phyloP scores from a whole-genome alignment of 306 rosid genomes.

The Fragaria vesca region DNA sequence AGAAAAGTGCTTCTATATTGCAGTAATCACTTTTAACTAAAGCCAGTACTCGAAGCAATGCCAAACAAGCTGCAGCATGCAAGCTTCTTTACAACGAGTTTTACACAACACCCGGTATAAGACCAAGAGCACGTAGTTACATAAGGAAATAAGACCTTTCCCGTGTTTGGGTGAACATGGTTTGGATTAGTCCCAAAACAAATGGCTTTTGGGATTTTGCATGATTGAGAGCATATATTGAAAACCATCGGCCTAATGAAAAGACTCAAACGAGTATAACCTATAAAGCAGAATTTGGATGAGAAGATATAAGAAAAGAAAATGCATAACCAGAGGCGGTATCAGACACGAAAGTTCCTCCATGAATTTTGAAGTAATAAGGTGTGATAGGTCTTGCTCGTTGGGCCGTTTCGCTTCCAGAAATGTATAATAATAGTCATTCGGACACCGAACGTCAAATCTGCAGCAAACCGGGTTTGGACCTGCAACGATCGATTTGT shows the following conservation, averaged over 20 bases:
- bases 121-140: background rate
- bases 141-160: no score
- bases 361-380: background rate
- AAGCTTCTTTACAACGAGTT: background rate
- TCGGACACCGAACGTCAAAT: no score
- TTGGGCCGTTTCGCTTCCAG: no score
- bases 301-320: background rate
- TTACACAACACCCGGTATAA: background rate
- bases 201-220: background rate
- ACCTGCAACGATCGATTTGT: no score
- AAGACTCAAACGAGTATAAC: no score
- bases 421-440: no score
- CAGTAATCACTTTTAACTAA: background rate
- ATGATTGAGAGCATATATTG: background rate
- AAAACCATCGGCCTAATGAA: background rate
- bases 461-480: no score
- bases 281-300: background rate
- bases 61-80: background rate
- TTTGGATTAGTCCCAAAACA: background rate
- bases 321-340: background rate
- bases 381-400: no score
- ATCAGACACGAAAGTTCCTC: background rate
- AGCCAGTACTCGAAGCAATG: background rate
- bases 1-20: background rate
- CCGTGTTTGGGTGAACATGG: no score